Conservation (phyloP, 768 basidiomycete genomes). For the Leccinellum rugosiceps region DNA sequence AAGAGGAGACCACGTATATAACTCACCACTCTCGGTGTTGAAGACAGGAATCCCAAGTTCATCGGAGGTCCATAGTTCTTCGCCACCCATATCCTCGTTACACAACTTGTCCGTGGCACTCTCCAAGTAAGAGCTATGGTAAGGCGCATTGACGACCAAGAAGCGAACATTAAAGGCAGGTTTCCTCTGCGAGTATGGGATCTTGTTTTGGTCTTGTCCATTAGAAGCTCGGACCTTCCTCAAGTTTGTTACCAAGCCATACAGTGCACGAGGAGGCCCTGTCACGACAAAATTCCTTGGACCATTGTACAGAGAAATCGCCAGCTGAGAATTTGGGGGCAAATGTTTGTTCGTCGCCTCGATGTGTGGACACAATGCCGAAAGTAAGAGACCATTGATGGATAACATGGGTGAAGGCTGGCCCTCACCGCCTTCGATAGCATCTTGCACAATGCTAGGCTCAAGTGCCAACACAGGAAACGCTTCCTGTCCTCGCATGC, state of each 20-base stretch:
- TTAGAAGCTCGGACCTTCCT: constrained; percentile 86
- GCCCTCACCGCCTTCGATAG: constrained; percentile 91
- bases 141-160: constrained; percentile 93
- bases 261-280: constrained; percentile 86
- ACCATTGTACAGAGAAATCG: constrained; percentile 91
- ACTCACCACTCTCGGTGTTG: constrained; percentile 87
- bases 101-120: constrained; percentile 74
- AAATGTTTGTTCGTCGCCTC: constrained; percentile 86
- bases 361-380: constrained; percentile 79
- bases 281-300: constrained; percentile 90
- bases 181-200: constrained; percentile 92
- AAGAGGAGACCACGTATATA: constrained; percentile 22
- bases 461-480: constrained; percentile 93
- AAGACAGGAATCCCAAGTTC: constrained; percentile 84
- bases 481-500: constrained; percentile 88
- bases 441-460: constrained; percentile 81
- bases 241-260: constrained; percentile 88
- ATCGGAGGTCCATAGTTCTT: constrained; percentile 71
- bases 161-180: constrained; percentile 91
- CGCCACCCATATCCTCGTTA: constrained; percentile 67
- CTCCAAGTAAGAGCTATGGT: constrained; percentile 84
- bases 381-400: constrained; percentile 75
- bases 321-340: constrained; percentile 70
- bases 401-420: constrained; percentile 91
- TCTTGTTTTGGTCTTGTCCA: constrained; percentile 91